phyloP scores from a whole-genome alignment of 129 eudicot genomes.

The Escallonia rubra region DNA sequence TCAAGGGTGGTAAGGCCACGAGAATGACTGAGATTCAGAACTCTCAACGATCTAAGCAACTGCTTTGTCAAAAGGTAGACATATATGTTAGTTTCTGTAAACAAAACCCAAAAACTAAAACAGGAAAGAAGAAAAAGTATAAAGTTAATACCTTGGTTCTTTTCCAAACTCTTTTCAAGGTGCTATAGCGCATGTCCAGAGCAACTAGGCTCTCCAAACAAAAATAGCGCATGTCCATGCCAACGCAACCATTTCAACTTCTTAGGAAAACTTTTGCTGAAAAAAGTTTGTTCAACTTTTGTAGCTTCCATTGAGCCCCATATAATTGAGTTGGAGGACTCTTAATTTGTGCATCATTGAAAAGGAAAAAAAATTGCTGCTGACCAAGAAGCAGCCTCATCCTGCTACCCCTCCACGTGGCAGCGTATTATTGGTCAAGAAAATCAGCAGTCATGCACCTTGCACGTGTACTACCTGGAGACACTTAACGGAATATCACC shows the following conservation, averaged over 20 bases:
- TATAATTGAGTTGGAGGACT: not conserved
- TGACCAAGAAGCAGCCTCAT: no score
- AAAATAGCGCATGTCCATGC: not conserved
- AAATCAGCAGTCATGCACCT: no score
- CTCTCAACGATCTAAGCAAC: slow-evolving; percentile 4
- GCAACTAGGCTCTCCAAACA: not conserved
- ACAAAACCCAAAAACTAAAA: not conserved
- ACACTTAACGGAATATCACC: no score
- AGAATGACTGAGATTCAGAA: slow-evolving; percentile 16
- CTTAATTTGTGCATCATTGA: not conserved
- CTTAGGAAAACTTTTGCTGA: not conserved
- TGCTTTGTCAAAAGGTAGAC: not conserved
- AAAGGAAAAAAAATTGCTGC: not conserved
- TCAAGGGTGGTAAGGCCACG: slow-evolving; percentile 16
- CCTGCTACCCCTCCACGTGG: no score
- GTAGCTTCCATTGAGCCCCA: not conserved
- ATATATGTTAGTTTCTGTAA: not conserved
- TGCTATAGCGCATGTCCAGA: no score
- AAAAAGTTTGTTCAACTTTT: no score
- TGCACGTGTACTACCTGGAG: no score
- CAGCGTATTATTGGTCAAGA: no score
- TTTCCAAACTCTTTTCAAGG: not conserved
- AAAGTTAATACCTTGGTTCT: not conserved
- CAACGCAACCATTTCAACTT: slow-evolving; percentile 1
- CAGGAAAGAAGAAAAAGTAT: not conserved